Evolutionary conservation across 805 yeast genomes (phyloP), one percentile per base, ranked within the genome.

Genomic region (Suhomyces sp.): DNA sequence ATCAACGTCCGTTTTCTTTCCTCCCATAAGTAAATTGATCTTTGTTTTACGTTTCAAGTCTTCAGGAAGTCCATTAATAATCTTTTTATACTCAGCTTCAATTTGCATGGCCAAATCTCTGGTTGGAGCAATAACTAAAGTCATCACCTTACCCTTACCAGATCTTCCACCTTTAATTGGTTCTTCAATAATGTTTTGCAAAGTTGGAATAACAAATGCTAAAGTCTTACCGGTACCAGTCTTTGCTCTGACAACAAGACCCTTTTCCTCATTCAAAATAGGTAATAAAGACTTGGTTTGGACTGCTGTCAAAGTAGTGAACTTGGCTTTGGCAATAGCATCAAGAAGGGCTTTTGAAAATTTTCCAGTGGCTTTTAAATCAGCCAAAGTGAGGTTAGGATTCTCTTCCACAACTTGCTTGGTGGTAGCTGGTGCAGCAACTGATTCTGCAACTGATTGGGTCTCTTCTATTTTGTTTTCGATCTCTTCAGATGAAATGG

Each of bases 141-240:
- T 54, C 13, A 50, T 45, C 3, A 60, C 58, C 34, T 51, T 50
- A 20, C 38, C 35, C 33, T 51, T 51, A 23, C 31, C 33, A 11
- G 23, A 24, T 6, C 15, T 28, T 21, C 19, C 25, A 8, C 46
- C 70, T 44, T 74, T 68, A 20, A 33, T 21, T 10, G 17, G 28
- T 12, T 31, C 29, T 53, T 64, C 61, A 52, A 65, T 45, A 39
- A 72, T 61, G 29, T 76, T 73, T 53, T 87, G 83, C 29, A 87
- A 63, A 9, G 85, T 64, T 2, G 96, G 96, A 27, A 90, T 68
- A 41, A 90, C 82, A 58, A 87, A 88, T 0, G 96, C 95, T 43
- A 85, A 77, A 0, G 97, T 88, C 58, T 88, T 88, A 52, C 97
- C 97, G 2, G 97, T 88, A 56, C 97, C 97, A 3, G 97, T 88